These are phyloP conservation scores for Sphaerosporella brunnea DNA, from an alignment of 495 filamentous ascomycete species.

Conservation along the genomic window DNA sequence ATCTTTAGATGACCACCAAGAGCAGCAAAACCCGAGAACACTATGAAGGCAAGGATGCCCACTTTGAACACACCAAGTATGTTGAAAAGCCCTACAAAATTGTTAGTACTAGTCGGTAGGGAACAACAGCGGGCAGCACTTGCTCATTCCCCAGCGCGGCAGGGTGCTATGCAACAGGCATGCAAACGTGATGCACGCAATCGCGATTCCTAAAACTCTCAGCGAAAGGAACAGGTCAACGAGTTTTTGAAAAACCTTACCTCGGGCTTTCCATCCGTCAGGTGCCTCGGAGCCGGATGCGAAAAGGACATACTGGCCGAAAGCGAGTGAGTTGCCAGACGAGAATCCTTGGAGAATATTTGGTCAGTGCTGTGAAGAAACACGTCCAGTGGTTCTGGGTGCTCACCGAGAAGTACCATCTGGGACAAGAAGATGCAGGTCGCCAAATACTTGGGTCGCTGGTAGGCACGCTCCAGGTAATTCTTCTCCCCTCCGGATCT, in stretches of 20 bases:
- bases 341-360: conserved; percentile 34
- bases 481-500: conserved; percentile 52
- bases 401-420: conserved; percentile 45
- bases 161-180: conserved; percentile 44
- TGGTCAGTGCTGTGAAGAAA: conserved; percentile 16
- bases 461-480: conserved; percentile 62
- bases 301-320: conserved; percentile 50
- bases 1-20: conserved; percentile 37
- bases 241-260: conserved; percentile 11
- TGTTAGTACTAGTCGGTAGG: no score
- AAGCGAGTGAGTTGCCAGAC: conserved; percentile 46
- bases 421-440: conserved; percentile 50
- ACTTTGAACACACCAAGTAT: conserved; percentile 51
- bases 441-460: conserved; percentile 47
- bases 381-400: no score
- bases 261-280: conserved; percentile 49
- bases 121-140: no score
- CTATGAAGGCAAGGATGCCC: conserved; percentile 44
- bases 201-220: no score
- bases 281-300: conserved; percentile 40
- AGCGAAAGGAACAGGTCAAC: no score
- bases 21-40: conserved; percentile 28
- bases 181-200: conserved; percentile 35
- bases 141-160: conserved; percentile 45
- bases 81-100: no score